These are phyloP conservation scores for Baorangia bicolor DNA, from an alignment of 768 basidiomycete species.

Conservation along the genomic window DNA sequence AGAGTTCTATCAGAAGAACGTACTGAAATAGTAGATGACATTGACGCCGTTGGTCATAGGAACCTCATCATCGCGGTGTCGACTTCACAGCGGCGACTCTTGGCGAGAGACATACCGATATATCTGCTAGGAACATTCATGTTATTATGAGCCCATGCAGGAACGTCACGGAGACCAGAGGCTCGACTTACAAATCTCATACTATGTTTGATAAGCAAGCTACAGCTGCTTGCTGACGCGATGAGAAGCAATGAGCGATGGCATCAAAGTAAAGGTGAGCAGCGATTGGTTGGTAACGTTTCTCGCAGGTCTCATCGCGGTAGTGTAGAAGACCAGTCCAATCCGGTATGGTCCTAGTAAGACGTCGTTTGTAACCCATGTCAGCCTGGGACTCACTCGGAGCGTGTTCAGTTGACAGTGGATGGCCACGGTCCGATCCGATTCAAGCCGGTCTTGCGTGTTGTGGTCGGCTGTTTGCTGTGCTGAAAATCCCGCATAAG, in stretches of 20 bases:
- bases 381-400: neutral
- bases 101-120: neutral
- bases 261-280: neutral
- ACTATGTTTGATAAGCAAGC: too few relatives aligned
- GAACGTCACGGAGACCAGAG: too few relatives aligned
- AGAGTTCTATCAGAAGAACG: neutral
- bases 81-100: neutral
- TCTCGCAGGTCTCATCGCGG: neutral
- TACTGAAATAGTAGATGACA: neutral
- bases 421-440: conserved; percentile 8
- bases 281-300: neutral
- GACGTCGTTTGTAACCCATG: neutral
- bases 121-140: neutral
- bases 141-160: neutral
- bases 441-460: conserved; percentile 6
- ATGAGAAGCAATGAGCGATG: neutral
- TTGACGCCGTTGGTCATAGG: neutral
- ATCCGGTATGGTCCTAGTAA: neutral
- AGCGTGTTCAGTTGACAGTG: neutral
- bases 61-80: neutral
- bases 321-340: neutral
- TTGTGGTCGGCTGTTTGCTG: conserved; percentile 8
- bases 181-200: too few relatives aligned
- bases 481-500: neutral
- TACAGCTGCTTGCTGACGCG: neutral